A percentile compares a stretch with the other conserved stretches of the same genome.
Evolutionary conservation across 192 early-diverging fungal genomes (phyloP).

Genomic region (Coemansia sp.): DNA sequence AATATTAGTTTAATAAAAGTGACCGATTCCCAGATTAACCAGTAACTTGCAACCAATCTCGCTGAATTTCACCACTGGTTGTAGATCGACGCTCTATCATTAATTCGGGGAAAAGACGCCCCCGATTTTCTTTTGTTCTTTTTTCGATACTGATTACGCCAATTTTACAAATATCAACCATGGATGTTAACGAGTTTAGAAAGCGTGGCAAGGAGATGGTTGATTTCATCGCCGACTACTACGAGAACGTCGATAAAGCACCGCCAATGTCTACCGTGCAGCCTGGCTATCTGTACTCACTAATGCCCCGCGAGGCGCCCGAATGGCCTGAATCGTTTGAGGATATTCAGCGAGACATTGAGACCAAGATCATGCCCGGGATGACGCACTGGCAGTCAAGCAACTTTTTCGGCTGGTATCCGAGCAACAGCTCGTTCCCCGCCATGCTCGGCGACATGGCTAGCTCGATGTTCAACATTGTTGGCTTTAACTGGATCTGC

Average conservation of each 20-base stretch:
- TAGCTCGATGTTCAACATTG: conserved; percentile 56
- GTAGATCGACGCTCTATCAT: too few species aligned
- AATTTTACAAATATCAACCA: conserved; percentile 11
- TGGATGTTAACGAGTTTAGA: conserved; percentile 59
- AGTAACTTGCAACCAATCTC: too few species aligned
- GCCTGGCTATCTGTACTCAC: conserved; percentile 58
- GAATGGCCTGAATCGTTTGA: conserved; percentile 53
- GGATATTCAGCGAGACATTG: conserved; percentile 49
- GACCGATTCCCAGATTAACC: too few species aligned
- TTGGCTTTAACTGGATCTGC: conserved; percentile 60
- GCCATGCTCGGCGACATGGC: conserved; percentile 64
- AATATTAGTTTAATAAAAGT: too few species aligned
- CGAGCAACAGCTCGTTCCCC: conserved; percentile 55
- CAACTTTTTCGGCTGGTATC: conserved; percentile 65
- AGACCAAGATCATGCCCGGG: conserved; percentile 61
- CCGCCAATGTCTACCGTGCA: conserved; percentile 54
- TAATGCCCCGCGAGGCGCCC: conserved; percentile 58
- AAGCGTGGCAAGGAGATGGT: conserved; percentile 58
- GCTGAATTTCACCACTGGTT: too few species aligned
- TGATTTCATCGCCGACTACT: conserved; percentile 62
- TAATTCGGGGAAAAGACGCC: too few species aligned
- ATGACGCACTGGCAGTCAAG: conserved; percentile 71
- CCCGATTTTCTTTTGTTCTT: too few species aligned
- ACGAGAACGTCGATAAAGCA: conserved; percentile 48
- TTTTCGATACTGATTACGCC: conserved; percentile 58